These are phyloP conservation scores for Lactarius vividus DNA, from an alignment of 768 basidiomycete genomes.

Conservation along the genomic window DNA sequence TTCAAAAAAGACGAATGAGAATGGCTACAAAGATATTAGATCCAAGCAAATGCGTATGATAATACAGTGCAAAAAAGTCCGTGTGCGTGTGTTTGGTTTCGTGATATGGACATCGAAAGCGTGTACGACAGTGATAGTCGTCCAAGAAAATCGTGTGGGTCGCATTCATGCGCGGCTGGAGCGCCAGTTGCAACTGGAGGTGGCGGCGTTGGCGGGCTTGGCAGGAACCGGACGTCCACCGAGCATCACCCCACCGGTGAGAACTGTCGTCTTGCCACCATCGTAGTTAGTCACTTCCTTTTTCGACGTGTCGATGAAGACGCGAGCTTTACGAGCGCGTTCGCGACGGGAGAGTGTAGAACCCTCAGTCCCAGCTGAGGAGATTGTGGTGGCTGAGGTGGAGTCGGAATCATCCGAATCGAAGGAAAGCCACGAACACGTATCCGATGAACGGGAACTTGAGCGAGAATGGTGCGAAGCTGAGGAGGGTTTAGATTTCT, in stretches of 20 bases:
- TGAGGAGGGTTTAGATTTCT: slow-evolving; percentile 54
- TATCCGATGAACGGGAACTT: slow-evolving; percentile 65
- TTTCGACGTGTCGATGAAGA: slow-evolving; percentile 72
- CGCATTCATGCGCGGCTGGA: slow-evolving; percentile 45
- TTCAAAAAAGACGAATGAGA: slow-evolving; percentile 21
- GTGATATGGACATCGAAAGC: slow-evolving; percentile 19
- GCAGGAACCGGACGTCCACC: slow-evolving; percentile 37
- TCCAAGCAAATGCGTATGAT: slow-evolving; percentile 31
- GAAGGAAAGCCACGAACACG: slow-evolving; percentile 71
- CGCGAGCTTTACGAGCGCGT: slow-evolving; percentile 62
- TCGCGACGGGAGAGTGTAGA: slow-evolving; percentile 65
- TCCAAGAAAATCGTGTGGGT: slow-evolving; percentile 14
- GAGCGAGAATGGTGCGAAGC: slow-evolving; percentile 52
- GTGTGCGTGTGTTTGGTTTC: slow-evolving; percentile 19
- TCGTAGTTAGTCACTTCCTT: slow-evolving; percentile 83
- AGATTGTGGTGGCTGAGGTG: slow-evolving; percentile 41
- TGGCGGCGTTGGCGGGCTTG: slow-evolving; percentile 32
- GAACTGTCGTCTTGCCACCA: slow-evolving; percentile 83
- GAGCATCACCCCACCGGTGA: slow-evolving; percentile 87
- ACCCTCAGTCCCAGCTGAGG: slow-evolving; percentile 38
- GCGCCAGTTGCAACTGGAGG: slow-evolving; percentile 51
- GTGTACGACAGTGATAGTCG: slow-evolving; percentile 13
- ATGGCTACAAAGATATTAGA: slow-evolving; percentile 28
- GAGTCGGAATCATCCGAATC: slow-evolving; percentile 46
- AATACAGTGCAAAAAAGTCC: slow-evolving; percentile 24